These are phyloP conservation scores for Adansonia gregorii DNA, from an alignment of 441 rosid genomes.

Conservation along the genomic window DNA sequence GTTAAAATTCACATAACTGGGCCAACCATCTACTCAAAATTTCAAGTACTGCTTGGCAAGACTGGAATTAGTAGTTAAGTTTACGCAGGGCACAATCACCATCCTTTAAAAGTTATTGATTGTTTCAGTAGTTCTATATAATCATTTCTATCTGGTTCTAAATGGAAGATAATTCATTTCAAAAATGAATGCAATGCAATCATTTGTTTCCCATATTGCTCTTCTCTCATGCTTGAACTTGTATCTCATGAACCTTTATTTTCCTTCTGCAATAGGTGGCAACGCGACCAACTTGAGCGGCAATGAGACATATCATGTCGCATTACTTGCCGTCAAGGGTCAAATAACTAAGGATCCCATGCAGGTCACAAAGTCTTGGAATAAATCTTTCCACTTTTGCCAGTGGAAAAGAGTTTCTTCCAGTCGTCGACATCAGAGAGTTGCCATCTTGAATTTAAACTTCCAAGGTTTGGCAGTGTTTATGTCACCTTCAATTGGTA, in stretches of 20 bases:
- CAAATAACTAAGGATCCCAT: slow-evolving; percentile 3
- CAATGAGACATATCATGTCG: not conserved
- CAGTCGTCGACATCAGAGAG: slow-evolving; percentile 6
- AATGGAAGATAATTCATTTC: not conserved
- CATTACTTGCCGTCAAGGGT: slow-evolving; percentile 8
- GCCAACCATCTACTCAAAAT: too few species aligned
- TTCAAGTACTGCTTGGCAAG: too few species aligned
- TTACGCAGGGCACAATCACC: too few species aligned
- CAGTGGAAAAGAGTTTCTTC: slow-evolving; percentile 22
- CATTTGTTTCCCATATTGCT: not conserved
- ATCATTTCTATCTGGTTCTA: not conserved
- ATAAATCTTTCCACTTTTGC: slow-evolving; percentile 12
- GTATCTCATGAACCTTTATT: not conserved
- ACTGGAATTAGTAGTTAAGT: not conserved
- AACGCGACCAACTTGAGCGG: not conserved
- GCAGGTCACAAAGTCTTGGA: not conserved
- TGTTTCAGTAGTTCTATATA: not conserved
- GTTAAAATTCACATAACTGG: too few species aligned
- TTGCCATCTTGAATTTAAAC: slow-evolving; percentile 23
- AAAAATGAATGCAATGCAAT: not conserved
- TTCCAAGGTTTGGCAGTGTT: not conserved
- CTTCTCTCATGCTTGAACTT: not conserved
- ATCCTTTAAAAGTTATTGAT: not conserved
- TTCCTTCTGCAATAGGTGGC: not conserved
- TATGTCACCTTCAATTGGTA: slow-evolving; percentile 25